Evolutionary conservation across 495 filamentous ascomycete genomes (phyloP), one percentile per base, ranked within the genome.

Genomic region (Podospora australis): DNA sequence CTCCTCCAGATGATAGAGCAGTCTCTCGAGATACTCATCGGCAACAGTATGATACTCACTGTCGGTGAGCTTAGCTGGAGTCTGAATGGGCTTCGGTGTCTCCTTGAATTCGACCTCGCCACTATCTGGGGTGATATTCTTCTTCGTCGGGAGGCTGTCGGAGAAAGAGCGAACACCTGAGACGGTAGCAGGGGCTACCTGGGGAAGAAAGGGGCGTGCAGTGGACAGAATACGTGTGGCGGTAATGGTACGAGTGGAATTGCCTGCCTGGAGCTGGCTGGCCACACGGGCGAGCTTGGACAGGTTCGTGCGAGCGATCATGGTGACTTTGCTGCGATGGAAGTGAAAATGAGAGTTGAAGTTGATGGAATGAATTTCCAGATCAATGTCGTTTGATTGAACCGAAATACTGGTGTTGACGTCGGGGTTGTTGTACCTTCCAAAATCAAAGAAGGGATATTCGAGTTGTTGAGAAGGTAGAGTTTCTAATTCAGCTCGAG

Each of bases 1-100:
- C 38, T 69, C 70, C 53, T 86, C 81, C 41, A 86, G 80, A 39
- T 81, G 80, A 48, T 74, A 70, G 6, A 88, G 59, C 20, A 90
- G 78, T 2, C 70, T 69, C 13, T 87, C 69, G n/a, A 82, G 56
- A 36, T 72, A 79, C 8, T 55, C 48, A 38, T 81, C 71, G 1
- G 76, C 66, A 1, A 79, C 49, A 1, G 60, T 49, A 34, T 82
- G 70, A 52, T 74, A 82, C 45, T 70, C 52, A 7, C 43, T 45
- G 2, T 63, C 59, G 8, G 68, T 65, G 20, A 78, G 59, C 3
- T 62, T 28, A 19, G 66, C 64, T 4, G 65, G 48, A 4, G 61
- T 61, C 40, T 45, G 40, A 40, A 49, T 39, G 14, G 56, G 46
- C n/a, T 48, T 34, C 21, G 59, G 50, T 0, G 54, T 52, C 16